Evolutionary conservation across 2,329 filamentous ascomycete genomes (phyloP), one percentile per base, ranked within the genome.

Genomic region (Ceratocystis smalleyi): DNA sequence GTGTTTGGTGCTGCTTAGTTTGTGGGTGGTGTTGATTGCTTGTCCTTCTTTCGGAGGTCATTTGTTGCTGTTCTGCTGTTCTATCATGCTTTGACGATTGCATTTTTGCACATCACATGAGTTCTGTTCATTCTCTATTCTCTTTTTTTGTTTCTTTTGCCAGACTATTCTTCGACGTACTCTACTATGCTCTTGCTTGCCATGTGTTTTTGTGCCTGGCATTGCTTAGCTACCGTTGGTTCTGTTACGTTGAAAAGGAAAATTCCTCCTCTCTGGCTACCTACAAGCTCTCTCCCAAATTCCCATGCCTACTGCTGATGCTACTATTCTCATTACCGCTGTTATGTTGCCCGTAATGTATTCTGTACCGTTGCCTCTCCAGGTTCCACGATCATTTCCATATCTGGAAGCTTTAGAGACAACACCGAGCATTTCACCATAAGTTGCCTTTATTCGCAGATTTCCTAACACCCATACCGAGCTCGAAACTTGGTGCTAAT

Each of bases 1-100:
- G 40, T 43, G 59, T 24, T 47, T 51, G 43, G 60, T 62, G 22
- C 60, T 62, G 60, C 49, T 49, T 62, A 17, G 43, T 51, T 22
- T 40, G 24, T 35, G 60, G 45, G 60, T 60, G 32, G 35, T 60
- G n/a, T 40, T 43, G 40, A 40, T 24, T 60, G n/a, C 32, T 17
- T 60, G 22, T 22, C 40, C 40, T 60, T 40, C 57, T 60, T n/a
- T 60, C 3, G 57, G 57, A 43, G 60, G 43, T 43, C 27, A 19
- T 17, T 5, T 51, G 40, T 47, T 61, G 59, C 17, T 35, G 30
- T 57, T 57, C 27, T 57, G 54, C 24, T 57, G 24, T 57, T 57
- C 35, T 35, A 22, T 60, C 59, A 27, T 32, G 59, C 35, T 43
- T 43, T 60, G 59, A 24, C n/a, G 40, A 27, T 43, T 61, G 22